phyloP scores from a whole-genome alignment of 495 filamentous ascomycete species.

The Lasiosphaeria hispida region DNA sequence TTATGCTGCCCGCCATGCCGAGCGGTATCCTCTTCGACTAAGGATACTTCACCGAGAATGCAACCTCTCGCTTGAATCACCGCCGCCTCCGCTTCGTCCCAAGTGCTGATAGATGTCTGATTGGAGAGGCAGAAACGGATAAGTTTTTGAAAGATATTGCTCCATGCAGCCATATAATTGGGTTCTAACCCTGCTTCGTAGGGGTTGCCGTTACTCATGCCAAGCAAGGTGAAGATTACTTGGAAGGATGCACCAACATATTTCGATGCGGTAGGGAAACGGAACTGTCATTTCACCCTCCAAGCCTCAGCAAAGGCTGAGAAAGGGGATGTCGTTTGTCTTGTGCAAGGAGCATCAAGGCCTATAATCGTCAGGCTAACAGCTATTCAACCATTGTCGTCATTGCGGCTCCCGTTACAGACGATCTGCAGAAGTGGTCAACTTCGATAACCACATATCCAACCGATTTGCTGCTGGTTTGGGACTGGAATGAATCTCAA shows the following conservation, averaged over 20 bases:
- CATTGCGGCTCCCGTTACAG: conserved; percentile 22
- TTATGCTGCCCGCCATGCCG: conserved; percentile 33
- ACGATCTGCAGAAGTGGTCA: conserved; percentile 6
- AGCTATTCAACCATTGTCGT: conserved; percentile 26
- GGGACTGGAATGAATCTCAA: too few species aligned
- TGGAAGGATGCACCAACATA: conserved; percentile 17
- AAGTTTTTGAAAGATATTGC: background rate
- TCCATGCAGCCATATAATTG: conserved; percentile 16
- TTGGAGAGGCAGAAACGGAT: too few species aligned
- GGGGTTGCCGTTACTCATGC: too few species aligned
- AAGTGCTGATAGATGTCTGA: too few species aligned
- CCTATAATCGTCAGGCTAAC: conserved; percentile 25
- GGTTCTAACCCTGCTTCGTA: too few species aligned
- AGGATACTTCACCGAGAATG: background rate
- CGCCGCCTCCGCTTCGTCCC: too few species aligned
- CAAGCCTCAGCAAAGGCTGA: conserved; percentile 21
- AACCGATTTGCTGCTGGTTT: conserved; percentile 26
- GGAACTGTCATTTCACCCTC: conserved; percentile 22
- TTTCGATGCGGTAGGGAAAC: conserved; percentile 11
- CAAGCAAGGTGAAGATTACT: too few species aligned
- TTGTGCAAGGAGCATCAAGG: too few species aligned
- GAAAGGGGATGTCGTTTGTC: conserved; percentile 30
- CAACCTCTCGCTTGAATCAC: background rate
- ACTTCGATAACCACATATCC: conserved; percentile 15
- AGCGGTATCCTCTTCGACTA: background rate